Base-by-base conservation (phyloP, 257 asterid species). In the Datura wrightii region DNA sequence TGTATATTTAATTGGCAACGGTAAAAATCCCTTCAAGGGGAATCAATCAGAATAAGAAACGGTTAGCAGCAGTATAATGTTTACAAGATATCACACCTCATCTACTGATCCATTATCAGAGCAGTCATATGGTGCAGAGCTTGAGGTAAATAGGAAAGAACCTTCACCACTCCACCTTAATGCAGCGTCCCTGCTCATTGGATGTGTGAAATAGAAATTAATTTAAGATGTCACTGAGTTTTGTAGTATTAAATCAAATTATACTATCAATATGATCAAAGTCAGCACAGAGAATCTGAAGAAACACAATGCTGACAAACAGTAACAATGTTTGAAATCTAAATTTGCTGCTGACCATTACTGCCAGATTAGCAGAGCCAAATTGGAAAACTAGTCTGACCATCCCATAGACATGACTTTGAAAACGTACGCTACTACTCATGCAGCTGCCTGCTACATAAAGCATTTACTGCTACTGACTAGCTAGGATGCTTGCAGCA, bases 81-180 rank as follows among this genome's bases (percentile, higher is more conserved):
- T 59, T 46, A 76, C 76, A 89, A 71, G 89, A 87, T 72, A 74
- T 74, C 85, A 87, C 89, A 97, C 99, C 98, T 97, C 99, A 83
- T 97, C 94, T 88, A 98, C 92, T 65, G 86, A 69, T 82, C 98
- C 99, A 85, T 95, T 95, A 85, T 97, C 94, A 31, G 83, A 88
- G 96, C 98, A 92, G 90, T 95, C 97, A 87, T 91, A 97, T 46
- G 93, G 96, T 82, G 97, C 99, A 24, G 99, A 95, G 90, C 98
- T 95, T 72, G 99, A 97, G 85, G 98, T 97, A 85, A 97, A 94
- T 16, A 97, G 86, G 90, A 97, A 97, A 84, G 97, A 90, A 66
- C 99, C 99, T 89, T 95, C 97, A 67, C 98, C 98, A 55, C 88
- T 93, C 99, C 99, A 97, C 54, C 85, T 92, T 79, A 92, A 90